Conservation (phyloP, 2,329 filamentous ascomycete species). For the Arthrocladium fulminans region DNA sequence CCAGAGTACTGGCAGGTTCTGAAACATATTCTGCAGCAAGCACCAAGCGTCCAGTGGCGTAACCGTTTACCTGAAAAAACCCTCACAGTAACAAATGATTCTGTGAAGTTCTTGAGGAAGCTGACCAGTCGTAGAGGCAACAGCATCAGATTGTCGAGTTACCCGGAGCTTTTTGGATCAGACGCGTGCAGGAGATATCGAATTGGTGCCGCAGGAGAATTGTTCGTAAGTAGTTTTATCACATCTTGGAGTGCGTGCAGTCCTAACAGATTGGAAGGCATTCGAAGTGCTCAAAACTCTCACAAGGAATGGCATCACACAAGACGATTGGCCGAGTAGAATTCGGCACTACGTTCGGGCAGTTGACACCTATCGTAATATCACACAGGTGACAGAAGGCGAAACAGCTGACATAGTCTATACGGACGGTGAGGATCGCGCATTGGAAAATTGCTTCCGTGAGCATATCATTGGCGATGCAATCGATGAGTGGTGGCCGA, state of each 20-base stretch:
- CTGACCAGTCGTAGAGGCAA: constrained; percentile 4
- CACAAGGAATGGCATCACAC: constrained; percentile 1
- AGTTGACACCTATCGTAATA: constrained; percentile 5
- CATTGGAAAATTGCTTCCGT: constrained; percentile 4
- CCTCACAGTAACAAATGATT: constrained; percentile 6
- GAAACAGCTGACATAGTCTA: constrained; percentile 15
- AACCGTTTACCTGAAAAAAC: background rate
- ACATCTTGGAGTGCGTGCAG: background rate
- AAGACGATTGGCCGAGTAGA: constrained; percentile 14
- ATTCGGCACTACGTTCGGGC: constrained; percentile 13
- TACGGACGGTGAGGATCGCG: constrained; percentile 4
- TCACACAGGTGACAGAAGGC: constrained; percentile 5
- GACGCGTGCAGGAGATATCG: constrained; percentile 10
- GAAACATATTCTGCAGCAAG: constrained; percentile 12
- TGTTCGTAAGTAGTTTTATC: constrained; percentile 11
- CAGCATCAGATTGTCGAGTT: constrained; percentile 1
- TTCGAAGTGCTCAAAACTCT: constrained; percentile 11
- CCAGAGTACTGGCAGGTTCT: constrained; percentile 13
- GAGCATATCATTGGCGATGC: constrained; percentile 5
- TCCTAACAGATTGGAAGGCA: constrained; percentile 5
- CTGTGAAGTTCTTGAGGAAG: constrained; percentile 2
- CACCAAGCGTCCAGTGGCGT: constrained; percentile 1
- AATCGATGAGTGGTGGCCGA: constrained; percentile 11
- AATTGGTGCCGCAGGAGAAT: constrained; percentile 15
- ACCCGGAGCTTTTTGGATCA: constrained; percentile 10